Percentiles rank a stretch among this genome's conserved stretches.
Conservation (phyloP, 2,329 filamentous ascomycete genomes). For the Exophiala sideris region DNA sequence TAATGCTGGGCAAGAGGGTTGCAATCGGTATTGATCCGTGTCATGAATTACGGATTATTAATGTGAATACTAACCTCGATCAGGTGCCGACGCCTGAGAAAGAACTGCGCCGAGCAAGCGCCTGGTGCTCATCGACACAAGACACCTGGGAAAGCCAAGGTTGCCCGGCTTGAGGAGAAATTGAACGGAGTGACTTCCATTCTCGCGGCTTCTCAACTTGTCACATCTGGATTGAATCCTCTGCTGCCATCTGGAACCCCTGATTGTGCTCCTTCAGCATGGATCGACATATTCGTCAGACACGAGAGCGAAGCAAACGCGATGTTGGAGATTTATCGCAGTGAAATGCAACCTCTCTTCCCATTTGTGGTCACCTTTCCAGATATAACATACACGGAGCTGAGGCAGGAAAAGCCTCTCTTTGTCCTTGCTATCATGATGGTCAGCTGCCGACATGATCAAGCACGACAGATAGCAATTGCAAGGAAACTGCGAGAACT, state of each 20-base stretch:
- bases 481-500: conserved; percentile 30
- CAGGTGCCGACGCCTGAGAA: conserved; percentile 31
- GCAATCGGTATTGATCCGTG: conserved; percentile 3
- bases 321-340: conserved; percentile 11
- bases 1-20: conserved; percentile 1
- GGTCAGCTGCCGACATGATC: conserved; percentile 26
- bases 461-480: conserved; percentile 27
- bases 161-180: conserved; percentile 28
- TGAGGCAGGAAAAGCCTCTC: conserved; percentile 31
- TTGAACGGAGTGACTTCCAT: conserved; percentile 29
- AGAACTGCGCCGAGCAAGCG: conserved; percentile 28
- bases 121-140: conserved; percentile 29
- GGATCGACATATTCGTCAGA: conserved; percentile 1
- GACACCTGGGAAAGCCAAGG: conserved; percentile 7
- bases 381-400: conserved; percentile 17
- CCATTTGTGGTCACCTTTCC: conserved; percentile 28
- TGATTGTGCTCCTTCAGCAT: conserved; percentile 3
- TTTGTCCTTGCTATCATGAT: conserved; percentile 36
- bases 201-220: conserved; percentile 15
- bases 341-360: conserved; percentile 26
- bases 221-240: conserved; percentile 1
- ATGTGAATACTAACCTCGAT: neutral
- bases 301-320: conserved; percentile 14
- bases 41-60: neutral
- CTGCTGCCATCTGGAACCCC: neutral